These are phyloP conservation scores for Butyriboletus regius DNA, from an alignment of 1,284 basidiomycete species.

Conservation along the genomic window DNA sequence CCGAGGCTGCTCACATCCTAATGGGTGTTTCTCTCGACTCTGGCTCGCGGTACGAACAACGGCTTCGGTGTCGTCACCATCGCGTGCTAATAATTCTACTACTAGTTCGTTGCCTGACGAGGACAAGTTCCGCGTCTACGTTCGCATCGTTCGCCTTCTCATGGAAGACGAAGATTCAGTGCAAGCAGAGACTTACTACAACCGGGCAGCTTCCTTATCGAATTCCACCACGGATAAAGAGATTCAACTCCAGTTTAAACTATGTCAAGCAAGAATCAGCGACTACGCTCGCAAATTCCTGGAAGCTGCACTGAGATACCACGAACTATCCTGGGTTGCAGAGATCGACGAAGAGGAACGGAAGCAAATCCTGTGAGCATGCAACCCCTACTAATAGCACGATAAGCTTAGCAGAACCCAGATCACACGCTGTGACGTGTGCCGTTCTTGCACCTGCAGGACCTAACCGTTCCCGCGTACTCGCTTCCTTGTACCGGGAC, in stretches of 20 bases:
- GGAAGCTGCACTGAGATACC: conserved; percentile 91
- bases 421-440: conserved; percentile 85
- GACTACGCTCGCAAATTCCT: conserved; percentile 88
- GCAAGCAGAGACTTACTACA: conserved; percentile 92
- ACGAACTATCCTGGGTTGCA: conserved; percentile 83
- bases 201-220: conserved; percentile 85
- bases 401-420: conserved; percentile 31
- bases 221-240: conserved; percentile 72
- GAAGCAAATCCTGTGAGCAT: conserved; percentile 70
- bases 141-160: conserved; percentile 89
- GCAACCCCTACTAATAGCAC: neutral
- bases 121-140: conserved; percentile 84
- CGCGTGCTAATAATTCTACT: neutral
- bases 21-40: conserved; percentile 88
- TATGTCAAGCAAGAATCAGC: conserved; percentile 86
- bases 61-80: neutral
- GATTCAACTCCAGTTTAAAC: conserved; percentile 72
- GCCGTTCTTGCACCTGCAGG: conserved; percentile 96
- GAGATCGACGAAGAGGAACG: conserved; percentile 89
- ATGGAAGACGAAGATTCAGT: conserved; percentile 92
- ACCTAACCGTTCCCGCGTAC: conserved; percentile 84
- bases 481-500: conserved; percentile 89
- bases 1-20: conserved; percentile 81
- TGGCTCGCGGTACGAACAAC: conserved; percentile 62
- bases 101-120: conserved; percentile 66